phyloP scores from a whole-genome alignment of 2,329 filamentous ascomycete species.

The Cladosporium cucumerinum region DNA sequence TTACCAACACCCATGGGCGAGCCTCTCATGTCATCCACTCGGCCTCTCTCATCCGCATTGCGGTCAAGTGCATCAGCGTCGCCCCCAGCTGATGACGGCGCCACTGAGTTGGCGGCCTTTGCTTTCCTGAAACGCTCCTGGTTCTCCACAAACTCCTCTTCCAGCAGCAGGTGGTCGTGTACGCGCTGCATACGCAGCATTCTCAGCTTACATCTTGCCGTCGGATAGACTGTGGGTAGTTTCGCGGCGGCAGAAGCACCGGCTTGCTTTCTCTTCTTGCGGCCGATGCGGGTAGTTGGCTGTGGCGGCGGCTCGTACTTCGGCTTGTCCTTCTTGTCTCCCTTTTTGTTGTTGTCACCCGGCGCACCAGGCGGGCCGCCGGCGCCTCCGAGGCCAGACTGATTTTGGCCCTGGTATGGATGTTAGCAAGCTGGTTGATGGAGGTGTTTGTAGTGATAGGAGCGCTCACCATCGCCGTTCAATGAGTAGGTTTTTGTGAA shows the following conservation, averaged over 20 bases:
- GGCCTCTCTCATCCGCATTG: slow-evolving; percentile 88
- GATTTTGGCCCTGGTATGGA: slow-evolving; percentile 66
- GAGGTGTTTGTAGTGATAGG: not conserved
- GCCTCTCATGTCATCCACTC: slow-evolving; percentile 97
- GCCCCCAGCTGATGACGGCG: slow-evolving; percentile 54
- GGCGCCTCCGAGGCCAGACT: slow-evolving; percentile 74
- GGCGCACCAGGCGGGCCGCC: slow-evolving; percentile 59
- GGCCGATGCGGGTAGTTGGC: slow-evolving; percentile 92
- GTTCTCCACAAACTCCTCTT: slow-evolving; percentile 99
- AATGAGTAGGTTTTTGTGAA: not conserved
- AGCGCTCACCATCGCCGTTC: slow-evolving; percentile 15
- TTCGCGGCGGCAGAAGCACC: slow-evolving; percentile 94
- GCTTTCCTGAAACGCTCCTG: slow-evolving; percentile 93
- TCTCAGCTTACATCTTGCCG: slow-evolving; percentile 93
- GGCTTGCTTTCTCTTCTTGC: slow-evolving; percentile 96
- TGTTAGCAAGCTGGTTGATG: slow-evolving; percentile 17
- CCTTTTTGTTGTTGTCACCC: slow-evolving; percentile 92
- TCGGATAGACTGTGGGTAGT: slow-evolving; percentile 89
- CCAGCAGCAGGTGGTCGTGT: slow-evolving; percentile 92
- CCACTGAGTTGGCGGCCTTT: slow-evolving; percentile 72
- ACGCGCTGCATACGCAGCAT: slow-evolving; percentile 98
- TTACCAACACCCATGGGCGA: slow-evolving; percentile 98
- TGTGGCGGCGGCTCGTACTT: slow-evolving; percentile 99
- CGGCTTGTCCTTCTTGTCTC: slow-evolving; percentile 87
- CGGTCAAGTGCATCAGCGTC: slow-evolving; percentile 78